These are phyloP conservation scores for Ploettnerulaceae sp. DNA, from an alignment of 2,329 filamentous ascomycete genomes.

Conservation along the genomic window DNA sequence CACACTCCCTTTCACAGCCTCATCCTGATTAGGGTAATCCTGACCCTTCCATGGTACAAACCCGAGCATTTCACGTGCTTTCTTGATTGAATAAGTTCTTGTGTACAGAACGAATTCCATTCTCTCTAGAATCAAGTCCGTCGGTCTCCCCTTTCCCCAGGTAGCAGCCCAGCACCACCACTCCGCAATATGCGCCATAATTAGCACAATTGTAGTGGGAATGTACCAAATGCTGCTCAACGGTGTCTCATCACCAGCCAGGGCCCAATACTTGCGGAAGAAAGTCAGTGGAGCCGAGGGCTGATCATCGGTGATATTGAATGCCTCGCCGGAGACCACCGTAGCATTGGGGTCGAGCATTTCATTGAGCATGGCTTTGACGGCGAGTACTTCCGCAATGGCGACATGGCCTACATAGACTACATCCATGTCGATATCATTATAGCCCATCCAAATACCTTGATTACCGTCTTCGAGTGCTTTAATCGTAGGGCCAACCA, in stretches of 20 bases:
- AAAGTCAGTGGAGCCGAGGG: slow-evolving; percentile 20
- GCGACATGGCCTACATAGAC: slow-evolving; percentile 34
- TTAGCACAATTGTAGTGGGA: slow-evolving; percentile 18
- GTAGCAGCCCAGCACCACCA: slow-evolving; percentile 19
- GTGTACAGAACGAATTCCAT: slow-evolving; percentile 26
- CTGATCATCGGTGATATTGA: slow-evolving; percentile 25
- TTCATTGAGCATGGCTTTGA: slow-evolving; percentile 33
- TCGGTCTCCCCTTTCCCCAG: slow-evolving; percentile 19
- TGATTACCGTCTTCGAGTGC: slow-evolving; percentile 45
- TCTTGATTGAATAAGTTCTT: slow-evolving; percentile 23
- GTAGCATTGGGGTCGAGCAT: slow-evolving; percentile 14
- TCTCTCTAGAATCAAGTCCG: slow-evolving; percentile 18
- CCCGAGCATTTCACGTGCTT: slow-evolving; percentile 18
- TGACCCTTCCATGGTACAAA: slow-evolving; percentile 22
- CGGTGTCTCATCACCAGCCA: slow-evolving; percentile 22
- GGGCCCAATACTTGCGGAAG: slow-evolving; percentile 22
- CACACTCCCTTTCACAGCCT: slow-evolving; percentile 19
- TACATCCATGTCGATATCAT: slow-evolving; percentile 44
- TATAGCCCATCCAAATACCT: slow-evolving; percentile 47
- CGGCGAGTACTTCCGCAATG: slow-evolving; percentile 41
- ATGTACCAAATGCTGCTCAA: slow-evolving; percentile 21
- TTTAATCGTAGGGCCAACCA: slow-evolving; percentile 35
- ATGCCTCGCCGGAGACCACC: slow-evolving; percentile 23
- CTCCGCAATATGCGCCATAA: slow-evolving; percentile 22
- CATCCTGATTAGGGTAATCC: slow-evolving; percentile 20